Conservation (phyloP, 805 yeast genomes). For the Kuraishia piskuri region DNA sequence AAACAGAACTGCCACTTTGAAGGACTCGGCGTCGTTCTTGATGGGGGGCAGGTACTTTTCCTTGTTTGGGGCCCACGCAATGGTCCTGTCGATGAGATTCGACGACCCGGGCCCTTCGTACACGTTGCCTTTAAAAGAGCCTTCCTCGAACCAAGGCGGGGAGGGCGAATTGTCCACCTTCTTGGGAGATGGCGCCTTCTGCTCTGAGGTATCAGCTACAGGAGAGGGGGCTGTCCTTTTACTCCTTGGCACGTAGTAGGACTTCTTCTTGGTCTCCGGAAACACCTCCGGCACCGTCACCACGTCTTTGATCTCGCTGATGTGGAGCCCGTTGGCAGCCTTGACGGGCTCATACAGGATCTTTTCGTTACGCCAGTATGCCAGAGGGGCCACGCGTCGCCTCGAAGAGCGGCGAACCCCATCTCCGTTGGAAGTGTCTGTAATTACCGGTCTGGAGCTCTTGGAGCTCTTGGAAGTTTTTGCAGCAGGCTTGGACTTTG, state of each 20-base stretch:
- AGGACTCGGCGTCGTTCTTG: conserved; percentile 39
- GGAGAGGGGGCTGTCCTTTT: conserved; percentile 4
- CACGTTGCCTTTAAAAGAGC: conserved; percentile 36
- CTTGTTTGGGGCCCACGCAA: conserved; percentile 62
- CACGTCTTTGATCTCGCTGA: conserved; percentile 52
- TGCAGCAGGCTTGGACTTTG: conserved; percentile 5
- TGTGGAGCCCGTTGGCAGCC: conserved; percentile 36
- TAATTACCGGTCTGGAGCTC: neutral
- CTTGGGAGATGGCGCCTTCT: conserved; percentile 29
- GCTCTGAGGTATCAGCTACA: conserved; percentile 10
- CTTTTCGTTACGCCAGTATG: conserved; percentile 79
- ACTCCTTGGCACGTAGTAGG: conserved; percentile 6
- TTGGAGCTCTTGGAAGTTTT: neutral
- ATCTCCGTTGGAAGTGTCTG: neutral
- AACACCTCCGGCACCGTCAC: conserved; percentile 15
- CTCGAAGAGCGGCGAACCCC: conserved; percentile 59
- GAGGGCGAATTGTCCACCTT: conserved; percentile 26
- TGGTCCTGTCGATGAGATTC: conserved; percentile 29
- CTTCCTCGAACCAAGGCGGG: conserved; percentile 42
- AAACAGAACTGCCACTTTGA: conserved; percentile 55
- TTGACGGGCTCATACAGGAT: conserved; percentile 41
- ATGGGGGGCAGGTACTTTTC: conserved; percentile 34
- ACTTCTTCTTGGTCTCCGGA: neutral
- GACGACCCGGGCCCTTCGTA: conserved; percentile 42
- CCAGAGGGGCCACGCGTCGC: conserved; percentile 60